A percentile compares a stretch with the other conserved stretches of the same genome.
phyloP scores from a whole-genome alignment of 768 basidiomycete species.

The Termitomyces eurrhizus region DNA sequence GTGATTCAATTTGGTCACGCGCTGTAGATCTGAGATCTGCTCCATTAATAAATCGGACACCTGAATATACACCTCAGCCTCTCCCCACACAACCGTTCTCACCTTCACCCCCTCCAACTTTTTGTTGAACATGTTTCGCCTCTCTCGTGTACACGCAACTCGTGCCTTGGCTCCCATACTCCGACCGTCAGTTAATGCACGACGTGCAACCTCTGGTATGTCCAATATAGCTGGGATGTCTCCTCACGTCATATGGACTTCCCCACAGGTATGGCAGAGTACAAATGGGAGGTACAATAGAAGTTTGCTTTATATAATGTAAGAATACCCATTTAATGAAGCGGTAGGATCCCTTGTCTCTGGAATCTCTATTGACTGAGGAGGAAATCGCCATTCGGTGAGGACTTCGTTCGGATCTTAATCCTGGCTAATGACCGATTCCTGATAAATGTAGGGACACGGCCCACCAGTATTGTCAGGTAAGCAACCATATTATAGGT shows the following conservation, averaged over 20 bases:
- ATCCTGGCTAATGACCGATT: slow-evolving; percentile 2
- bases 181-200: not conserved
- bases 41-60: not conserved
- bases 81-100: not conserved
- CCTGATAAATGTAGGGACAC: slow-evolving; percentile 53
- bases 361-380: slow-evolving; percentile 79
- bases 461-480: slow-evolving; percentile 78
- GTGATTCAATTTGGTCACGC: not conserved
- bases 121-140: slow-evolving; percentile 9
- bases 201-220: slow-evolving; percentile 27
- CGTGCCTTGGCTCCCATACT: not conserved
- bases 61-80: not conserved
- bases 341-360: slow-evolving; percentile 73
- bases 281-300: slow-evolving; percentile 39
- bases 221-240: not conserved
- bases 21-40: not conserved
- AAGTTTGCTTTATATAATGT: not conserved
- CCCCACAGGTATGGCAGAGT: slow-evolving; percentile 33
- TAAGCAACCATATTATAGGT: slow-evolving; percentile 19
- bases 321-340: not conserved
- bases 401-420: slow-evolving; percentile 13
- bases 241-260: not conserved
- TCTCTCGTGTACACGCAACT: slow-evolving; percentile 5
- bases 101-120: not conserved
- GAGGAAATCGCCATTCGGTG: slow-evolving; percentile 90